These are phyloP conservation scores for Coffea eugenioides DNA, from an alignment of 257 asterid species.

Conservation along the genomic window DNA sequence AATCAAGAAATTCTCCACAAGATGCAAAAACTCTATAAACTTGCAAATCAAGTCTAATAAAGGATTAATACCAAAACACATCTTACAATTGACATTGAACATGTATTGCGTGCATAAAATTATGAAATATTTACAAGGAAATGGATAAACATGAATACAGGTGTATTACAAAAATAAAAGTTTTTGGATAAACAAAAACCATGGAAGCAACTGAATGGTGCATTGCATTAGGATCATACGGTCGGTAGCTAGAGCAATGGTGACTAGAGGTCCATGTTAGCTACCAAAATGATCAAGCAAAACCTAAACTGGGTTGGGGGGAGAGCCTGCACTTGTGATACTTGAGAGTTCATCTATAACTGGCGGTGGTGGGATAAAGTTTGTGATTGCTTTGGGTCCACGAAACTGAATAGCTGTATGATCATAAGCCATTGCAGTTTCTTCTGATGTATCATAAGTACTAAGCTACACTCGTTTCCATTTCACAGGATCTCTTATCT, in stretches of 20 bases:
- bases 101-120: background rate
- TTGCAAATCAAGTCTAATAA: background rate
- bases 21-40: background rate
- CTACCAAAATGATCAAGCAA: background rate
- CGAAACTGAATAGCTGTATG: constrained; percentile 4
- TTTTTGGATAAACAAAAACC: background rate
- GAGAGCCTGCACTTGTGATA: background rate
- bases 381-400: constrained; percentile 16
- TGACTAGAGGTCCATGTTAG: background rate
- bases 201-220: background rate
- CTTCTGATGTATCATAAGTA: constrained; percentile 26
- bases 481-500: constrained; percentile 24
- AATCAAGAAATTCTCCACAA: background rate
- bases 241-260: background rate
- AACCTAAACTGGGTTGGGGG: background rate
- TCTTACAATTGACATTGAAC: background rate
- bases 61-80: background rate
- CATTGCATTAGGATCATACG: background rate
- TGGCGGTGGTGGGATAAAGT: background rate
- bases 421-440: constrained; percentile 35
- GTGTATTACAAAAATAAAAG: background rate
- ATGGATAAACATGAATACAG: background rate
- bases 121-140: background rate
- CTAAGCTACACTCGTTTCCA: constrained; percentile 30
- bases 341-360: background rate